Evolutionary conservation across 2,329 filamentous ascomycete genomes (phyloP), one percentile per base, ranked within the genome.

Genomic region (Ophiostoma angusticollis): DNA sequence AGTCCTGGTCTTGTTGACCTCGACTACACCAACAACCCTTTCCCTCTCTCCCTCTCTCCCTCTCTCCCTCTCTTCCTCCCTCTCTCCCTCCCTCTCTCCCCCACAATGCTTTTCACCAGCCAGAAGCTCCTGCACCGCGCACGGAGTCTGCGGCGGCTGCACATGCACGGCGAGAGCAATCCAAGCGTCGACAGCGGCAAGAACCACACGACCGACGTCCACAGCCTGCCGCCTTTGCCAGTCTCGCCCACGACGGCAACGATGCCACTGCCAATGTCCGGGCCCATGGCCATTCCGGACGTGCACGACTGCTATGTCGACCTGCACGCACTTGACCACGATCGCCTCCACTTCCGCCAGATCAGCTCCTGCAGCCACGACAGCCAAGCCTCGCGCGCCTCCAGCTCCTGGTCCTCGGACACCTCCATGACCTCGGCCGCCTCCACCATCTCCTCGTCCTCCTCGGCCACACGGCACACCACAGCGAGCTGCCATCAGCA

Each of bases 331-430:
- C 16, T 19, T 19, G 28, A 29, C 28, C 29, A 24, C 29, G 35
- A 36, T 30, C 33, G 23, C 24, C 23, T 36, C 41, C 43, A 47
- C 35, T 34, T 27, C 32, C 43, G 47, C 29, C 41, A 47, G 22
- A 32, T 27, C 39, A 48, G 45, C 46, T 30, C 40, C 22, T 41
- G 35, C 39, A 47, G 46, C 46, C 38, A 42, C 12, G 40, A 33
- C 39, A 47, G 46, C 46, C 38, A 42, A 9, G 40, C 27, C 37
- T 52, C 50, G 6, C 47, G 48, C 6, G 46, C 40, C n/a, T 52
- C 50, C 13, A 48, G 45, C 25, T 49, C 47, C 1, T 46, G 40
- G 22, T 47, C 47, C 12, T 45, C 45, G 21, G 37, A 36, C 6
- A 23, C 42, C 11, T 34, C 35, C 11, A 40, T 41, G 6, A 21